These are phyloP conservation scores for Rhodotorula paludigena DNA, from an alignment of 768 basidiomycete genomes.

Conservation along the genomic window DNA sequence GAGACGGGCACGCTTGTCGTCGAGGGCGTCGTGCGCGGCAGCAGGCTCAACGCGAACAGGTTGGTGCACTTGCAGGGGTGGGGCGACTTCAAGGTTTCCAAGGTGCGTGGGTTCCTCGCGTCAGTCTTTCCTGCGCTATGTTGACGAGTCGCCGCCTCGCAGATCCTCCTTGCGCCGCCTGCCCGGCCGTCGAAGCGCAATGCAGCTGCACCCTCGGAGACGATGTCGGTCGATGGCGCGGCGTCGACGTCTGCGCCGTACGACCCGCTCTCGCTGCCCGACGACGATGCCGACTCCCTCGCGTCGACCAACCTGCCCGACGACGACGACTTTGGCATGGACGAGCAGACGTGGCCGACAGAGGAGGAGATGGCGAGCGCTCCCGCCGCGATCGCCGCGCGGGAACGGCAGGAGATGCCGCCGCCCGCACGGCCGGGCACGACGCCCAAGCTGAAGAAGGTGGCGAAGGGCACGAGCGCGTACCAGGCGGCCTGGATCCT, in stretches of 20 bases:
- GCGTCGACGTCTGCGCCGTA: constrained; percentile 14
- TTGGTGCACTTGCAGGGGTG: constrained; percentile 79
- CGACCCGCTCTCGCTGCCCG: constrained; percentile 55
- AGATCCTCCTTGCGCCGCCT: constrained; percentile 38
- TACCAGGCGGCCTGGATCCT: constrained; percentile 97
- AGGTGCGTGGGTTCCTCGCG: constrained; percentile 52
- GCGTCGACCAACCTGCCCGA: constrained; percentile 62
- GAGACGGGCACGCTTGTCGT: constrained; percentile 63
- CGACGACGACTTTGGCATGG: constrained; percentile 78
- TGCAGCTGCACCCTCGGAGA: constrained; percentile 10
- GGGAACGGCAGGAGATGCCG: constrained; percentile 47
- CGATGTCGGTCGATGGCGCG: constrained; percentile 64
- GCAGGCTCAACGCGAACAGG: constrained; percentile 69
- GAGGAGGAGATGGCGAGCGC: constrained; percentile 76
- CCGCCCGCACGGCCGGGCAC: constrained; percentile 54
- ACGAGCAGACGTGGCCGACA: constrained; percentile 98
- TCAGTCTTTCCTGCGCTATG: not conserved
- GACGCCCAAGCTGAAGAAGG: constrained; percentile 75
- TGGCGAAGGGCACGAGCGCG: constrained; percentile 92
- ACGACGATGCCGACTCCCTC: constrained; percentile 71
- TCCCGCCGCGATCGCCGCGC: constrained; percentile 48
- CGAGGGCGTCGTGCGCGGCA: constrained; percentile 79
- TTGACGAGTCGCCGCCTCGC: constrained; percentile 9
- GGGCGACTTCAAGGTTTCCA: constrained; percentile 80
- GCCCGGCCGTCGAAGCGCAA: constrained; percentile 47